These are phyloP conservation scores for Gastrolobium bilobum DNA, from an alignment of 306 rosid genomes.

Conservation along the genomic window DNA sequence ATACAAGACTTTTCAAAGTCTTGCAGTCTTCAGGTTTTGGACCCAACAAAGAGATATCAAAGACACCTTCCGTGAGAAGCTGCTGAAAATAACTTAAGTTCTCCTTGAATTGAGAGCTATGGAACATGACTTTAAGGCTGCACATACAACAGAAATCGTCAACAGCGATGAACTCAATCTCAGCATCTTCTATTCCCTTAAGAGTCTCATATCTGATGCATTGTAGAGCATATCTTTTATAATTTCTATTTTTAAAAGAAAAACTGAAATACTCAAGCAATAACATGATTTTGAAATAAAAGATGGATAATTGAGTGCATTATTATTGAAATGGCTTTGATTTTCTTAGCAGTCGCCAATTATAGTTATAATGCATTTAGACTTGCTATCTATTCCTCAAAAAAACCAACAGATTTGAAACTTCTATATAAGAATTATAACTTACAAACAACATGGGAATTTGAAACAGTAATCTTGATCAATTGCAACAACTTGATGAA, in stretches of 20 bases:
- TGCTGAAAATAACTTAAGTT: conserved; percentile 84
- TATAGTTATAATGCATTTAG: conserved; percentile 1
- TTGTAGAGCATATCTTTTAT: background rate
- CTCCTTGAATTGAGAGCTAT: conserved; percentile 85
- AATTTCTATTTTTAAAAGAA: background rate
- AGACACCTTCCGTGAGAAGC: conserved; percentile 89
- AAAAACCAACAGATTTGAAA: background rate
- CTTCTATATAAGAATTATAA: background rate
- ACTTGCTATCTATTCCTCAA: conserved; percentile 4
- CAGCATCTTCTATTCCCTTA: conserved; percentile 28
- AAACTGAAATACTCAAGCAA: conserved; percentile 36
- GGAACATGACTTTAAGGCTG: conserved; percentile 86
- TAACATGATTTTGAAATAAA: background rate
- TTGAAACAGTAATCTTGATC: conserved; percentile 22
- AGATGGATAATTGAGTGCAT: background rate
- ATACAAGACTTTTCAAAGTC: conserved; percentile 78
- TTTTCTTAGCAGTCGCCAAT: conserved; percentile 15
- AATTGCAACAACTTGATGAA: background rate
- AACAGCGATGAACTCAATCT: conserved; percentile 38
- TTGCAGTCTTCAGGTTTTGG: conserved; percentile 87
- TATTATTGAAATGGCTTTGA: background rate
- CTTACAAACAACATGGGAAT: conserved; percentile 3
- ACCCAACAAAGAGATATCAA: conserved; percentile 74
- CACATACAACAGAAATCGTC: conserved; percentile 56
- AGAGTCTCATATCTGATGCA: conserved; percentile 14